These are phyloP conservation scores for Penicillium vulpinum DNA, from an alignment of 2,329 filamentous ascomycete genomes.

Conservation along the genomic window DNA sequence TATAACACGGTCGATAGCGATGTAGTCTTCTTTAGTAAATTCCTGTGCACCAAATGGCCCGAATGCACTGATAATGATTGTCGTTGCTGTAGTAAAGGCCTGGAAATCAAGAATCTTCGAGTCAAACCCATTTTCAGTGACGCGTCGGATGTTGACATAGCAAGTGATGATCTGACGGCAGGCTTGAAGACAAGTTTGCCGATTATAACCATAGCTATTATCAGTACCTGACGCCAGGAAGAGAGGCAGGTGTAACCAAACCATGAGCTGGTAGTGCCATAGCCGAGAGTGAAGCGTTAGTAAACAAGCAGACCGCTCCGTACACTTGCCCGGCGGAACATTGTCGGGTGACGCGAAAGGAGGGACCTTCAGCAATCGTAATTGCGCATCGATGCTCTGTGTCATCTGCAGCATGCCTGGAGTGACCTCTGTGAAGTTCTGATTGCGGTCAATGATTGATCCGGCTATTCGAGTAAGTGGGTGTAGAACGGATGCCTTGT, in stretches of 20 bases:
- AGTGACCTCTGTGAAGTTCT: slow-evolving; percentile 7
- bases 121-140: slow-evolving; percentile 4
- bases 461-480: slow-evolving; percentile 10
- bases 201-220: slow-evolving; percentile 3
- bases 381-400: slow-evolving; percentile 7
- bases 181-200: slow-evolving; percentile 9
- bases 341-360: not conserved
- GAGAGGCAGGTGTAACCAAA: slow-evolving; percentile 14
- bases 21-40: not conserved
- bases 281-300: not conserved
- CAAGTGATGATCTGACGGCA: slow-evolving; percentile 8
- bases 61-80: slow-evolving; percentile 9
- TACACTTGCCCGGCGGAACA: slow-evolving; percentile 1
- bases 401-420: slow-evolving; percentile 13
- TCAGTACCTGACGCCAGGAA: not conserved
- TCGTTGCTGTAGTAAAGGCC: slow-evolving; percentile 15
- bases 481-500: not conserved
- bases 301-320: not conserved
- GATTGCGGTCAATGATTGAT: slow-evolving; percentile 17
- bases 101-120: slow-evolving; percentile 15
- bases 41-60: not conserved
- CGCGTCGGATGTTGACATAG: slow-evolving; percentile 7
- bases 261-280: slow-evolving; percentile 11
- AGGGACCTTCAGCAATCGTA: not conserved
- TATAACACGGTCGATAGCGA: slow-evolving; percentile 3